Percentiles rank a stretch among this genome's conserved stretches.
Conservation (phyloP, 2,329 filamentous ascomycete species). For the Trichoderma cornu-damae region DNA sequence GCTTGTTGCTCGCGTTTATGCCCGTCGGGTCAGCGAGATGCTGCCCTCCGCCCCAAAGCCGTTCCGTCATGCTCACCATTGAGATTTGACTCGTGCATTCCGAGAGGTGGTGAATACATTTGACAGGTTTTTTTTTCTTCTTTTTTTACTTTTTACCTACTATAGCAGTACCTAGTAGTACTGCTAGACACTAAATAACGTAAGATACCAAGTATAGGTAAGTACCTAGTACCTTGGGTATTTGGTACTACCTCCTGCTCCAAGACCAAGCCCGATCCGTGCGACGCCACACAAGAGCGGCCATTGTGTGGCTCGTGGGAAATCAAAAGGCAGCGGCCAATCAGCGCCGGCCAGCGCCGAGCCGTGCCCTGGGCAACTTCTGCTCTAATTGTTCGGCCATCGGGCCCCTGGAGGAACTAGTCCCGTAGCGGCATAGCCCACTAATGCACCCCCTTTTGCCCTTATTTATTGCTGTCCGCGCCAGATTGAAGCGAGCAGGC, state of each 20-base stretch:
- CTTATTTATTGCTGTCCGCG: conserved; percentile 15
- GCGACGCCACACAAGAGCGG: conserved; percentile 15
- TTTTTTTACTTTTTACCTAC: too few relatives aligned
- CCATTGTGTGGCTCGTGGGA: conserved; percentile 14
- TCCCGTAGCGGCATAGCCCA: conserved; percentile 3
- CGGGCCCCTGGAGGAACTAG: conserved; percentile 17
- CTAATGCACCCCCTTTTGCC: conserved; percentile 20
- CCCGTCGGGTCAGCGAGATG: conserved; percentile 7
- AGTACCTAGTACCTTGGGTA: too few relatives aligned
- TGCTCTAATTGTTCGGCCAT: conserved; percentile 18
- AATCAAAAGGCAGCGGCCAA: conserved; percentile 6
- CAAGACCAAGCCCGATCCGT: conserved; percentile 17
- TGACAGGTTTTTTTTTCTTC: neutral
- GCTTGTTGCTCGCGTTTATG: conserved; percentile 5
- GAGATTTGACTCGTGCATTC: conserved; percentile 10
- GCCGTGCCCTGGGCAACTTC: conserved; percentile 4
- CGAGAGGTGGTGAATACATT: conserved; percentile 3
- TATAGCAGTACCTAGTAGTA: too few relatives aligned
- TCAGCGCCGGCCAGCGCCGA: conserved; percentile 6
- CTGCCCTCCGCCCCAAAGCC: too few relatives aligned
- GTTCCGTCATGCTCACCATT: conserved; percentile 11
- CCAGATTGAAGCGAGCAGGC: conserved; percentile 14
- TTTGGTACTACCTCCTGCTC: too few relatives aligned
- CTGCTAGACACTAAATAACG: too few relatives aligned
- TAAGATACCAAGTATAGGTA: too few relatives aligned